Conservation (phyloP, 2,329 filamentous ascomycete genomes). For the Aspergillus pseudoterreus region DNA sequence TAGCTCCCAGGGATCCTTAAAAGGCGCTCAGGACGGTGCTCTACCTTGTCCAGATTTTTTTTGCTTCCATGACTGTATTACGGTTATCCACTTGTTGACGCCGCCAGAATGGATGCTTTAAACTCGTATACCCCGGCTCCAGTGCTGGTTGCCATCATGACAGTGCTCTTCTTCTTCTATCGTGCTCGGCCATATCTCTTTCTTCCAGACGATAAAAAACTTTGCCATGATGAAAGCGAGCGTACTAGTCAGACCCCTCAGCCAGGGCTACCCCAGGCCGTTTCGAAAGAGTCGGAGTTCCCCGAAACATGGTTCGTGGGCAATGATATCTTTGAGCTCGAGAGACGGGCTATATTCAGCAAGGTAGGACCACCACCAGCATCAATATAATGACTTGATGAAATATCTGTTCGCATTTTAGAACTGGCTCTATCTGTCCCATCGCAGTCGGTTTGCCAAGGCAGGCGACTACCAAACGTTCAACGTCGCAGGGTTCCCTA, state of each 20-base stretch:
- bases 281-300: slow-evolving; percentile 40
- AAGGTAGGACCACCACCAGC: slow-evolving; percentile 32
- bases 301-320: slow-evolving; percentile 39
- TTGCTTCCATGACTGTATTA: background rate
- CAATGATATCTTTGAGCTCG: slow-evolving; percentile 44
- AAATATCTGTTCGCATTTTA: slow-evolving; percentile 6
- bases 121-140: background rate
- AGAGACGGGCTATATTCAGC: slow-evolving; percentile 49
- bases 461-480: slow-evolving; percentile 57
- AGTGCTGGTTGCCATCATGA: slow-evolving; percentile 8
- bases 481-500: slow-evolving; percentile 54
- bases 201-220: background rate
- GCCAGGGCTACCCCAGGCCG: slow-evolving; percentile 5
- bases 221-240: background rate
- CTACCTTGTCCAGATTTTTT: background rate
- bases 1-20: no score
- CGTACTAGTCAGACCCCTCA: background rate
- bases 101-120: background rate
- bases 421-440: slow-evolving; percentile 36
- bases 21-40: background rate
- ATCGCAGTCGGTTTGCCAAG: slow-evolving; percentile 47
- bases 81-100: background rate
- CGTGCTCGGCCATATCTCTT: slow-evolving; percentile 3
- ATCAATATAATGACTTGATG: background rate
- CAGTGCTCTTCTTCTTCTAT: slow-evolving; percentile 9